These are phyloP conservation scores for Xylaria hypoxylon DNA, from an alignment of 2,329 filamentous ascomycete genomes.

Conservation along the genomic window DNA sequence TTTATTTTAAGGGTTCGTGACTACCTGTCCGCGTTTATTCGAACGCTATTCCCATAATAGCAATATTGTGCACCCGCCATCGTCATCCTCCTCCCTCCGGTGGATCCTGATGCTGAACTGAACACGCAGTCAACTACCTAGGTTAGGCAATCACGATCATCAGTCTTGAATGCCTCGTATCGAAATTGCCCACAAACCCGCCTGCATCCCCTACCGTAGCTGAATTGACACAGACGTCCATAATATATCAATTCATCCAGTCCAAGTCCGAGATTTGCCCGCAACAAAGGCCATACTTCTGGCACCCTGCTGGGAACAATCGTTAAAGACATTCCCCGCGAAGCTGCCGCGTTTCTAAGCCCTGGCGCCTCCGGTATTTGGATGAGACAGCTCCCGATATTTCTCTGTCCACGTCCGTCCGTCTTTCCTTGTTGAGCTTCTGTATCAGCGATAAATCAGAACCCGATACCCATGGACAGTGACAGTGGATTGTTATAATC, in stretches of 20 bases:
- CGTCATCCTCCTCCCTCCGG: conserved; percentile 18
- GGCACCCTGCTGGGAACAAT: background rate
- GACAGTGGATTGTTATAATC: conserved; percentile 2
- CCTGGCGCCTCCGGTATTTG: background rate
- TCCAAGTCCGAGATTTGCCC: background rate
- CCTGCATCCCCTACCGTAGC: background rate
- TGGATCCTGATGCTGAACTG: conserved; percentile 26
- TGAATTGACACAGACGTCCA: background rate
- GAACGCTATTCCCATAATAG: conserved; percentile 20
- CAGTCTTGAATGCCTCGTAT: conserved; percentile 1
- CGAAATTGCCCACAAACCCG: background rate
- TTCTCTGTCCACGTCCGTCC: background rate
- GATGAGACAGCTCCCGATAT: background rate
- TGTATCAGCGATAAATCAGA: background rate
- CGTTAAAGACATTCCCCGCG: background rate
- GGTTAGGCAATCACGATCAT: conserved; percentile 7
- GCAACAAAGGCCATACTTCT: conserved; percentile 2
- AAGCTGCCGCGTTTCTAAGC: background rate
- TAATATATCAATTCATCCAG: background rate
- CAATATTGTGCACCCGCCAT: background rate
- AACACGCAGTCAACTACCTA: conserved; percentile 32
- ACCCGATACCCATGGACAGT: conserved; percentile 14
- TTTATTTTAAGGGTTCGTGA: no score
- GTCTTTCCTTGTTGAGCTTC: background rate
- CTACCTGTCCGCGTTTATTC: no score